phyloP scores from a whole-genome alignment of 345 rosid genomes.

The Conringia planisiliqua region DNA sequence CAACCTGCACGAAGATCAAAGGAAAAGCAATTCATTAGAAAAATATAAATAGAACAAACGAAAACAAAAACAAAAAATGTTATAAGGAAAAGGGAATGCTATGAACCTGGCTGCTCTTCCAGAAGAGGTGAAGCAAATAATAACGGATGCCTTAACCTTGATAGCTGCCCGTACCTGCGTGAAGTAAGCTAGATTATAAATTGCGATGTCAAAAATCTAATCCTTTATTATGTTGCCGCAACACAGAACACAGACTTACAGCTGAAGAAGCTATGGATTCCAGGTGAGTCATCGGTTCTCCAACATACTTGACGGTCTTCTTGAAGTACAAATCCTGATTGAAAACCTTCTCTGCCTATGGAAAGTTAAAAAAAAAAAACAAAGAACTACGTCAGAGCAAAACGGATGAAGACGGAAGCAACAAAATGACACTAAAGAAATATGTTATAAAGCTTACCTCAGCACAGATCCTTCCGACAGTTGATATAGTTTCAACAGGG shows the following conservation, averaged over 20 bases:
- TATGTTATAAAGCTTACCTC: constrained; percentile 49
- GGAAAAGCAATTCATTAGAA: not conserved
- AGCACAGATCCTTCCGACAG: constrained; percentile 82
- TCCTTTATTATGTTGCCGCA: not conserved
- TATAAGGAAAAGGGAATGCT: not conserved
- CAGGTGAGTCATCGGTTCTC: constrained; percentile 94
- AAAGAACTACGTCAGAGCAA: not conserved
- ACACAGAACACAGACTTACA: constrained; percentile 40
- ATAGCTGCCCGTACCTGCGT: constrained; percentile 91
- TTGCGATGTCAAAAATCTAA: not conserved
- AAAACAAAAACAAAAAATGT: not conserved
- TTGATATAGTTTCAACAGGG: constrained; percentile 82
- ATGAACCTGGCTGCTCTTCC: constrained; percentile 95
- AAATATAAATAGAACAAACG: not conserved
- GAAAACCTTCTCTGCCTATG: constrained; percentile 95
- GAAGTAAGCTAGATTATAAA: constrained; percentile 4
- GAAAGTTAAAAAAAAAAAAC: not conserved
- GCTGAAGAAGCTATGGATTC: constrained; percentile 99
- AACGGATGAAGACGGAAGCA: not conserved
- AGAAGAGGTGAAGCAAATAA: constrained; percentile 95
- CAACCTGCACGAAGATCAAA: constrained; percentile 54
- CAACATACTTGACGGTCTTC: constrained; percentile 83
- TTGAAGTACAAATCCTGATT: constrained; percentile 90
- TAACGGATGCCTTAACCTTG: constrained; percentile 95
- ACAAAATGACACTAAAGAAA: not conserved